Conservation (phyloP, 768 basidiomycete genomes). For the Crucibulum laeve region DNA sequence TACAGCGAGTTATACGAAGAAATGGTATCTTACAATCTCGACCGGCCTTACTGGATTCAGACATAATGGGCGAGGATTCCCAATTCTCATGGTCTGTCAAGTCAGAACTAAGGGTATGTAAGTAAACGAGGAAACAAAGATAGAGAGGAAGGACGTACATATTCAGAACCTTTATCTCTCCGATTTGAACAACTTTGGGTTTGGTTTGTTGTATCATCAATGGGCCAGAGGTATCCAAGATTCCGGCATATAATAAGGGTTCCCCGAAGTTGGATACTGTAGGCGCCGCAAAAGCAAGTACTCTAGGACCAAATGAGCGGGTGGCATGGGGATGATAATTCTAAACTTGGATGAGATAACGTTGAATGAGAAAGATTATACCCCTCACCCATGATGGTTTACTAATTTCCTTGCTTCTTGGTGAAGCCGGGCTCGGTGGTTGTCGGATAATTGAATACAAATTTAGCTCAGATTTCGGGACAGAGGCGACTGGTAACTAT, state of each 20-base stretch:
- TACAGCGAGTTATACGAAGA: no score
- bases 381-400: slow-evolving; percentile 36
- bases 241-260: slow-evolving; percentile 38
- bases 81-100: slow-evolving; percentile 47
- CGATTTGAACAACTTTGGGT: slow-evolving; percentile 38
- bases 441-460: slow-evolving; percentile 26
- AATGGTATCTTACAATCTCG: slow-evolving; percentile 56
- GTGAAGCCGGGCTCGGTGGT: slow-evolving; percentile 4
- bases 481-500: slow-evolving; percentile 23
- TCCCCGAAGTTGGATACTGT: slow-evolving; percentile 24
- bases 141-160: slow-evolving; percentile 34
- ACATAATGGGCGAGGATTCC: slow-evolving; percentile 43
- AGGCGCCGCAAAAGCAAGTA: slow-evolving; percentile 43
- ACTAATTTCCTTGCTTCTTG: slow-evolving; percentile 6
- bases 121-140: slow-evolving; percentile 1
- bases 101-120: slow-evolving; percentile 23
- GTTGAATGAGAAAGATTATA: not conserved
- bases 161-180: slow-evolving; percentile 45
- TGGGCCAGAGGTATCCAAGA: slow-evolving; percentile 43
- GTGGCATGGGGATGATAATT: slow-evolving; percentile 22
- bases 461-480: slow-evolving; percentile 33
- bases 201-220: slow-evolving; percentile 24
- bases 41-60: slow-evolving; percentile 34
- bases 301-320: slow-evolving; percentile 37
- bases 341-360: slow-evolving; percentile 17